A percentile compares a stretch with the other conserved stretches of the same genome.
phyloP scores from a whole-genome alignment of 108 stramenopile species.

The Fragilariopsis cylindrus region DNA sequence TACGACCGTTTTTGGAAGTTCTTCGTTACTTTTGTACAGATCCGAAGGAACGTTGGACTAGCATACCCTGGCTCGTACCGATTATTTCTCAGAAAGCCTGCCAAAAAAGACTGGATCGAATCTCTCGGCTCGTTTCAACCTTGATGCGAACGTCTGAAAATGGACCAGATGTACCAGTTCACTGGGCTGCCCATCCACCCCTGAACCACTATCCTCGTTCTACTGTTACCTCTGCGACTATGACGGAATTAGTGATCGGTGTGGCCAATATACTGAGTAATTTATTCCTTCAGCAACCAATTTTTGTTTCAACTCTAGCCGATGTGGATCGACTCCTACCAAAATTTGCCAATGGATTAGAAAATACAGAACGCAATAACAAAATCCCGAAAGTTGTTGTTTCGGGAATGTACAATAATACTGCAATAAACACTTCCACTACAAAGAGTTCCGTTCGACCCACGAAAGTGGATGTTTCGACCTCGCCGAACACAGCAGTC shows the following conservation, averaged over 20 bases:
- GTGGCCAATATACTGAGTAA: neutral
- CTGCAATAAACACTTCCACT: no score
- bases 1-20: constrained; percentile 7
- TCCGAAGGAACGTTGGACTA: constrained; percentile 7
- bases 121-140: neutral
- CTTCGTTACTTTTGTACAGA: neutral
- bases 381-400: no score
- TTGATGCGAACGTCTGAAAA: neutral
- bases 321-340: neutral
- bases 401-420: no score
- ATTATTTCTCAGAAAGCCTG: neutral
- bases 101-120: neutral
- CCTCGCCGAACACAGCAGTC: no score
- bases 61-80: neutral
- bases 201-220: neutral
- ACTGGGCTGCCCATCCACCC: constrained; percentile 12
- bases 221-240: neutral
- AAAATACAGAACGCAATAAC: no score
- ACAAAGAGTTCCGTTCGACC: no score
- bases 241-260: neutral
- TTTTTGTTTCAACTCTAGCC: neutral
- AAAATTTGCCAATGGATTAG: no score
- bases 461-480: no score
- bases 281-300: neutral
- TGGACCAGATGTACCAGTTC: neutral